phyloP scores from a whole-genome alignment of 2,329 filamentous ascomycete genomes.

The Penicillium aurantiogriseum region DNA sequence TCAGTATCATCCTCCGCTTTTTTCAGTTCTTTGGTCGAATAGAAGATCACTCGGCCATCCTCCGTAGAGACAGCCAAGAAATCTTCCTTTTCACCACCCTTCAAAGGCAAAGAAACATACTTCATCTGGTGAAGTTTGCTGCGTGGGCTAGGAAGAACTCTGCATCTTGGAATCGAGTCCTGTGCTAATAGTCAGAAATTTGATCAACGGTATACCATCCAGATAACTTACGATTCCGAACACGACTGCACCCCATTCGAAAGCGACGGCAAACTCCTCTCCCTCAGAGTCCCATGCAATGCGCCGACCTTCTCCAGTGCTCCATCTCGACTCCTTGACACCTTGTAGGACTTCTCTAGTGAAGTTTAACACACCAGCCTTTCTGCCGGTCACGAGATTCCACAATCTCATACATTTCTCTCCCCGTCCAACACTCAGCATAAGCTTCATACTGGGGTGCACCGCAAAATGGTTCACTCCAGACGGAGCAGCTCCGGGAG shows the following conservation, averaged over 20 bases:
- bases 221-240: conserved; percentile 67
- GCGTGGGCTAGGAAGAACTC: conserved; percentile 63
- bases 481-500: conserved; percentile 74
- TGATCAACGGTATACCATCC: background rate
- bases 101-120: conserved; percentile 59
- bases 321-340: conserved; percentile 72
- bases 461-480: conserved; percentile 94
- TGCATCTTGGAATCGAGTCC: conserved; percentile 77
- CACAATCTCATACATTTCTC: conserved; percentile 91
- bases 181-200: conserved; percentile 24
- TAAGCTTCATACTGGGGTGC: conserved; percentile 93
- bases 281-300: conserved; percentile 76
- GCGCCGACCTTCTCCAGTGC: conserved; percentile 75
- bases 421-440: conserved; percentile 87
- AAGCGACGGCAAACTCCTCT: conserved; percentile 84
- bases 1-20: conserved; percentile 46
- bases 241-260: conserved; percentile 79
- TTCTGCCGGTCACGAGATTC: conserved; percentile 96
- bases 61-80: conserved; percentile 80
- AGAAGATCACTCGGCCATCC: conserved; percentile 83
- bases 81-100: conserved; percentile 46
- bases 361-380: conserved; percentile 89
- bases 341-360: conserved; percentile 68
- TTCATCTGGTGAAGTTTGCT: conserved; percentile 82
- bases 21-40: conserved; percentile 59